phyloP scores from a whole-genome alignment of 1,284 basidiomycete species.

The Pseudozyma pruni region DNA sequence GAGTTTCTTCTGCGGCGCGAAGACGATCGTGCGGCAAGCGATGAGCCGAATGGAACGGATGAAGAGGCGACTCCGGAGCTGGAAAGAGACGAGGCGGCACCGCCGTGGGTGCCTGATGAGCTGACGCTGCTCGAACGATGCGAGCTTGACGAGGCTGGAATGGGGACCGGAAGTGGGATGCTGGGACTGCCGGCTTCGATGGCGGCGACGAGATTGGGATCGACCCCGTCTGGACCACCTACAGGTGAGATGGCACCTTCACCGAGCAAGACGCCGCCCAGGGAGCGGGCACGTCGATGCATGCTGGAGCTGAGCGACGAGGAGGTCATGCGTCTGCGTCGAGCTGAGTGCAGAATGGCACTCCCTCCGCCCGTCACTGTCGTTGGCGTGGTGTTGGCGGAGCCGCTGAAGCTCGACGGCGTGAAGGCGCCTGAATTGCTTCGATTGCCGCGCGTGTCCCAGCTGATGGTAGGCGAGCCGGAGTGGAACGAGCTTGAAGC shows the following conservation, averaged over 20 bases:
- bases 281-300: slow-evolving; percentile 63
- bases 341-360: slow-evolving; percentile 28
- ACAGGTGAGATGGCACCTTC: slow-evolving; percentile 57
- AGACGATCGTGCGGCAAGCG: slow-evolving; percentile 11
- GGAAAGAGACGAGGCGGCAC: slow-evolving; percentile 30
- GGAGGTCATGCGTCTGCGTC: slow-evolving; percentile 42
- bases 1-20: slow-evolving; percentile 26
- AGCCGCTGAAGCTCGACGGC: slow-evolving; percentile 27
- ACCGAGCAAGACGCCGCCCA: slow-evolving; percentile 53
- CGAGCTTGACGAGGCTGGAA: slow-evolving; percentile 26
- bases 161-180: slow-evolving; percentile 46
- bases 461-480: slow-evolving; percentile 31
- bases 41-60: slow-evolving; percentile 32
- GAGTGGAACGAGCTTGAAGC: slow-evolving; percentile 36
- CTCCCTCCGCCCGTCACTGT: slow-evolving; percentile 31
- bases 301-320: slow-evolving; percentile 42
- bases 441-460: slow-evolving; percentile 32
- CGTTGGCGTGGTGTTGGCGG: slow-evolving; percentile 27
- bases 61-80: slow-evolving; percentile 27
- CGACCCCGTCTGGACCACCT: slow-evolving; percentile 66
- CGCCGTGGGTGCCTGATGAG: slow-evolving; percentile 44
- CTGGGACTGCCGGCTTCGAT: slow-evolving; percentile 53
- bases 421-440: slow-evolving; percentile 36
- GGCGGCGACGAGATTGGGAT: slow-evolving; percentile 64
- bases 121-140: slow-evolving; percentile 41